These are phyloP conservation scores for Periconia digitata DNA, from an alignment of 2,329 filamentous ascomycete genomes.

Conservation along the genomic window DNA sequence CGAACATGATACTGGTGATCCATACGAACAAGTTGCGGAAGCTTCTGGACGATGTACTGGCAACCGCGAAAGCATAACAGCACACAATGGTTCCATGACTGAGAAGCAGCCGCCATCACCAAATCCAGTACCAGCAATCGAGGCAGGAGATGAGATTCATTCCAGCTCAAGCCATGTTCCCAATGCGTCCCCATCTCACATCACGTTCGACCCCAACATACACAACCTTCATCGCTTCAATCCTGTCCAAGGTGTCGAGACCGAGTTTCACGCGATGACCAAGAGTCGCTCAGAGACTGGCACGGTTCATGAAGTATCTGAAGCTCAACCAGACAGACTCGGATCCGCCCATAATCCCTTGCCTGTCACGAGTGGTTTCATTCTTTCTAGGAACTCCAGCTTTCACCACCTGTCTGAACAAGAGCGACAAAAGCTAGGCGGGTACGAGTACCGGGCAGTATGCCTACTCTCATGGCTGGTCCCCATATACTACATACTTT, in stretches of 20 bases:
- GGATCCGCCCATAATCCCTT: constrained; percentile 11
- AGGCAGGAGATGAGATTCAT: constrained; percentile 13
- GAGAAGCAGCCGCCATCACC: background rate
- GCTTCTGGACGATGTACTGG: background rate
- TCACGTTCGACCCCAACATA: constrained; percentile 33
- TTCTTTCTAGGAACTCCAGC: constrained; percentile 50
- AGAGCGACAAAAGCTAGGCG: constrained; percentile 50
- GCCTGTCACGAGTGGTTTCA: constrained; percentile 15
- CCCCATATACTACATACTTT: constrained; percentile 16
- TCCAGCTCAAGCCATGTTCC: constrained; percentile 4
- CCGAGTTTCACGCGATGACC: constrained; percentile 30
- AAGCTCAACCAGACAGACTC: constrained; percentile 8
- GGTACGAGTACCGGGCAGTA: constrained; percentile 54
- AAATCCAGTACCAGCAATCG: background rate
- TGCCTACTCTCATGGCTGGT: constrained; percentile 53
- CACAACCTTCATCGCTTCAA: constrained; percentile 26
- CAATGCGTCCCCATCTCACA: constrained; percentile 15
- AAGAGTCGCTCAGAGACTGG: constrained; percentile 8
- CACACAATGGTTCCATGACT: background rate
- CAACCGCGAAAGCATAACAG: background rate
- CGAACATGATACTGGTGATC: background rate
- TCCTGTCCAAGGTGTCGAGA: constrained; percentile 39
- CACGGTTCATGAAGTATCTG: constrained; percentile 8
- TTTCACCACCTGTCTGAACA: constrained; percentile 48
- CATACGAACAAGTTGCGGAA: background rate